Conservation (phyloP, 2,329 filamentous ascomycete species). For the Cadophora sp. region DNA sequence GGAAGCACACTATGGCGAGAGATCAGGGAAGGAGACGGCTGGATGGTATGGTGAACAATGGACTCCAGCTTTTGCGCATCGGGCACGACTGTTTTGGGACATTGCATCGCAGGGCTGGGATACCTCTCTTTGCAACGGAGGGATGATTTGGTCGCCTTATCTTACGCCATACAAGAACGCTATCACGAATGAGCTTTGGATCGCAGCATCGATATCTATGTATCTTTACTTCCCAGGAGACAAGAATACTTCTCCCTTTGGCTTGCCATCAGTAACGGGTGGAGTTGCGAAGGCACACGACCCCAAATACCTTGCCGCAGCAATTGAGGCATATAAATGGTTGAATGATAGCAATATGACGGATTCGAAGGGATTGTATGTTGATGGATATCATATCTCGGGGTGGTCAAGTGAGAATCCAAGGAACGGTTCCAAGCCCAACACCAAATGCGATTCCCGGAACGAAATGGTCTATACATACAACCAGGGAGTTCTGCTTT, state of each 20-base stretch:
- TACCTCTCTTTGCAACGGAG: conserved; percentile 78
- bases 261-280: conserved; percentile 38
- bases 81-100: conserved; percentile 86
- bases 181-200: conserved; percentile 91
- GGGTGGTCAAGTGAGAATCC: conserved; percentile 56
- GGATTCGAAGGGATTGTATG: conserved; percentile 75
- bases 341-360: conserved; percentile 81
- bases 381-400: conserved; percentile 87
- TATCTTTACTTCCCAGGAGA: conserved; percentile 89
- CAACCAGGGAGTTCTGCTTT: conserved; percentile 91
- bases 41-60: conserved; percentile 81
- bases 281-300: conserved; percentile 51
- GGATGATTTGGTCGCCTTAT: conserved; percentile 89
- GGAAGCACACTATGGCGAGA: conserved; percentile 60
- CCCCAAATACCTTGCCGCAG: conserved; percentile 72
- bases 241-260: conserved; percentile 72
- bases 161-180: conserved; percentile 91
- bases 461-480: conserved; percentile 89
- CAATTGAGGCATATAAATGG: conserved; percentile 82
- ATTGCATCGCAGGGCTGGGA: conserved; percentile 83
- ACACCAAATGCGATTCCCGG: conserved; percentile 77
- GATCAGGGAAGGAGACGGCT: conserved; percentile 42
- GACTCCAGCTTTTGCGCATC: conserved; percentile 78
- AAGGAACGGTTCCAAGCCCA: conserved; percentile 56
- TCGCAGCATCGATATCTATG: conserved; percentile 86